Percentiles rank a stretch among this genome's conserved stretches.
Evolutionary conservation across 2,329 filamentous ascomycete species (phyloP).

Genomic region (Colletotrichum lini): DNA sequence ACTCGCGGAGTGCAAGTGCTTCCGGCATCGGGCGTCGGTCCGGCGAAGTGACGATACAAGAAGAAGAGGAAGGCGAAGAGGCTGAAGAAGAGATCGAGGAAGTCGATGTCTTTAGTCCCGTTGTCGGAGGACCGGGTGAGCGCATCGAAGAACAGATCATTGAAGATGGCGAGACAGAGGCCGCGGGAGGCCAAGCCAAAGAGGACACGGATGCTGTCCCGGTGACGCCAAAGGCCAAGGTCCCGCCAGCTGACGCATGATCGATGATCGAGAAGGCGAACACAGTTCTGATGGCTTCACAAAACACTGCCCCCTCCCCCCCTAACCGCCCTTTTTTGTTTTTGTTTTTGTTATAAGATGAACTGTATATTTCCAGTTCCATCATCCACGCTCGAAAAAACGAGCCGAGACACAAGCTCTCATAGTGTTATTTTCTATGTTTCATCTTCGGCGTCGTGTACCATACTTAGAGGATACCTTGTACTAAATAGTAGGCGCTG

Average conservation of each 20-base stretch:
- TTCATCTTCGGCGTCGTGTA: conserved; percentile 33
- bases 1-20: conserved; percentile 74
- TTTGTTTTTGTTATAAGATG: background rate
- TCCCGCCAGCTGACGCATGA: conserved; percentile 13
- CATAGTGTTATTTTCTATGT: conserved; percentile 26
- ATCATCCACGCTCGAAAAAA: conserved; percentile 20
- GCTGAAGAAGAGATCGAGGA: conserved; percentile 69
- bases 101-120: conserved; percentile 71
- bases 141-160: conserved; percentile 61
- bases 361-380: conserved; percentile 8
- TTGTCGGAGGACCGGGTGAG: conserved; percentile 61
- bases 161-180: conserved; percentile 44
- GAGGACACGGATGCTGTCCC: conserved; percentile 3
- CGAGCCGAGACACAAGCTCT: conserved; percentile 33
- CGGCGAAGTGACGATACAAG: conserved; percentile 81
- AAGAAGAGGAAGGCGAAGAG: conserved; percentile 69
- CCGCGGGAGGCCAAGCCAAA: conserved; percentile 8
- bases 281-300: conserved; percentile 4
- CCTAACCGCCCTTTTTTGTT: too few species aligned
- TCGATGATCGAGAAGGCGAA: conserved; percentile 7
- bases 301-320: background rate
- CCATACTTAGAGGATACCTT: conserved; percentile 42
- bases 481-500: conserved; percentile 38
- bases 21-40: conserved; percentile 76
- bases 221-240: conserved; percentile 27